Base-by-base conservation (phyloP, 2,329 filamentous ascomycete genomes). In the Rhytidhysteron rufulum region DNA sequence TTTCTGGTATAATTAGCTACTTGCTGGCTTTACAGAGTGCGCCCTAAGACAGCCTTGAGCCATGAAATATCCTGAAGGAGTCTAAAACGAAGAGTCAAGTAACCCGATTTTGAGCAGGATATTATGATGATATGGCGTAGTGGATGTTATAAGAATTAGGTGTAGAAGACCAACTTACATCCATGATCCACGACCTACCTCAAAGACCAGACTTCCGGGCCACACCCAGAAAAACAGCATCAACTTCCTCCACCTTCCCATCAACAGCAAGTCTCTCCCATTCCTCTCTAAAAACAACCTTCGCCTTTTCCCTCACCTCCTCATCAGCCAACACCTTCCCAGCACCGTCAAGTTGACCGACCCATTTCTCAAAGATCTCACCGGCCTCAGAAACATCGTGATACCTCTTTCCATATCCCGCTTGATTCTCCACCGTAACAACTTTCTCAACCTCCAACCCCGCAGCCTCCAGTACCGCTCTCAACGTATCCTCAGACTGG, bases 201-300 rank as follows among this genome's bases (percentile, higher is more conserved):
- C n/a, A n/a, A n/a, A n/a, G n/a, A n/a, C n/a, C n/a, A n/a, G n/a
- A n/a, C n/a, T 60, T 65, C 18, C 52, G 43, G 17, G 58, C 66
- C 25, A 68, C 44, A 3, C 50, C 63, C 4, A 70, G 49, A 36
- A 62, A 69, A 1, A 69, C 65, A 3, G 58, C 54, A 41, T 69
- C 65, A 7, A 67, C 48, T 38, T 67, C 65, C 31, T 59, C 56
- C 4, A 69, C 53, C 34, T 62, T 61, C 10, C 65, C 66, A 35
- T 63, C 50, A 9, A 55, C 55, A 29, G 63, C 63, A 31, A 66
- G 21, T 27, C 63, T 62, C 19, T 54, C 54, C 65, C 65, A 69
- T 34, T 69, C 66, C 34, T 63, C 58, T 22, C 56, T 60, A 43
- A 58, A 64, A 3, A 62, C 16, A 2, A 41, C 45, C 30, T 60